Evolutionary conservation across 805 yeast genomes (phyloP).

Genomic region (Jamesozyma jinghongensis): DNA sequence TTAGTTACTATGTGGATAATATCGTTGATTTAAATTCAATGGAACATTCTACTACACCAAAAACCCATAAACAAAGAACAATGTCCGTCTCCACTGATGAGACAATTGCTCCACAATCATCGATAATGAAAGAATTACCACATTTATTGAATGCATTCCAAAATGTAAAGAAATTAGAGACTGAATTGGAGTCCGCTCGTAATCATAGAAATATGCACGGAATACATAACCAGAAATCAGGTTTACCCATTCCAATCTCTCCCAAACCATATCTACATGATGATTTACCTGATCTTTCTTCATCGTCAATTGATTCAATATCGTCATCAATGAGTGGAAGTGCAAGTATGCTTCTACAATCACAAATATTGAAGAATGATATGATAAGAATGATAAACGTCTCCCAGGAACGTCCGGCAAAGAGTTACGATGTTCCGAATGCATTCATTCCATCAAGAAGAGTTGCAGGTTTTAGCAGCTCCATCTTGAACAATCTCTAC

Average conservation of each 20-base stretch:
- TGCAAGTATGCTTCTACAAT: neutral
- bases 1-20: slow-evolving; percentile 6
- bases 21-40: neutral
- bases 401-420: neutral
- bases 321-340: neutral
- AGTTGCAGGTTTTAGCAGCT: slow-evolving; percentile 7
- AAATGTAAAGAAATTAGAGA: slow-evolving; percentile 49
- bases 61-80: slow-evolving; percentile 7
- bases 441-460: neutral
- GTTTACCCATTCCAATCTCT: neutral
- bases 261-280: neutral
- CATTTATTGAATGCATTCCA: slow-evolving; percentile 57
- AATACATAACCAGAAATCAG: slow-evolving; percentile 3
- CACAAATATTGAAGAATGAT: slow-evolving; percentile 7
- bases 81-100: slow-evolving; percentile 25
- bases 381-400: slow-evolving; percentile 1
- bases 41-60: neutral
- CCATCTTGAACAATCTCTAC: slow-evolving; percentile 7
- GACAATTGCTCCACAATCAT: slow-evolving; percentile 36
- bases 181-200: slow-evolving; percentile 32
- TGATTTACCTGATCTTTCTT: neutral
- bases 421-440: neutral
- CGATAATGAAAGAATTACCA: slow-evolving; percentile 58
- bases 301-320: slow-evolving; percentile 3
- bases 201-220: neutral